phyloP scores from a whole-genome alignment of 1,284 basidiomycete species.

The Chondrostereum purpureum region DNA sequence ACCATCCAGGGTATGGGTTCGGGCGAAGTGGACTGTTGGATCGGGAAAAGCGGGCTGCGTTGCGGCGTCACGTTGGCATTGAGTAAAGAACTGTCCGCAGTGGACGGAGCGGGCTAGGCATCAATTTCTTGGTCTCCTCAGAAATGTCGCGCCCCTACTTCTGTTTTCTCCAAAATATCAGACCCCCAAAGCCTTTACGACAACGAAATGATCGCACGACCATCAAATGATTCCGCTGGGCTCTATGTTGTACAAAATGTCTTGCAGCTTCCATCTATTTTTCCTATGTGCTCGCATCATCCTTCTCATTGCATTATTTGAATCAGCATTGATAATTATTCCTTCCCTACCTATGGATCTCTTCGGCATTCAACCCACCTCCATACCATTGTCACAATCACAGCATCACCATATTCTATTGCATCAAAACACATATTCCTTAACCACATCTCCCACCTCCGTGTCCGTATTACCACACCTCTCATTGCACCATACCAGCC shows the following conservation, averaged over 20 bases:
- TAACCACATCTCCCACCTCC: background rate
- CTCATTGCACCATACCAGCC: no score
- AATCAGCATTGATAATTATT: background rate
- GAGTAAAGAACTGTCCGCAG: background rate
- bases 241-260: background rate
- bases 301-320: background rate
- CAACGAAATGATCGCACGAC: background rate
- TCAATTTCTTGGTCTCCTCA: background rate
- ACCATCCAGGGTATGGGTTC: slow-evolving; percentile 46
- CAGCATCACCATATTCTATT: background rate
- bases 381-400: background rate
- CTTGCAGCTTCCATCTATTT: no score
- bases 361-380: background rate
- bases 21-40: slow-evolving; percentile 53
- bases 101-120: background rate
- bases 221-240: background rate
- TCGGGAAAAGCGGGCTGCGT: slow-evolving; percentile 22
- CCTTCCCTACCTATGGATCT: background rate
- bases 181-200: no score
- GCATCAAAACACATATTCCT: background rate
- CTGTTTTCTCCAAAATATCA: no score
- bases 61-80: background rate
- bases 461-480: no score
- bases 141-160: background rate
- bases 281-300: background rate